These are phyloP conservation scores for Fusarium compactum DNA, from an alignment of 2,329 filamentous ascomycete species.

Conservation along the genomic window DNA sequence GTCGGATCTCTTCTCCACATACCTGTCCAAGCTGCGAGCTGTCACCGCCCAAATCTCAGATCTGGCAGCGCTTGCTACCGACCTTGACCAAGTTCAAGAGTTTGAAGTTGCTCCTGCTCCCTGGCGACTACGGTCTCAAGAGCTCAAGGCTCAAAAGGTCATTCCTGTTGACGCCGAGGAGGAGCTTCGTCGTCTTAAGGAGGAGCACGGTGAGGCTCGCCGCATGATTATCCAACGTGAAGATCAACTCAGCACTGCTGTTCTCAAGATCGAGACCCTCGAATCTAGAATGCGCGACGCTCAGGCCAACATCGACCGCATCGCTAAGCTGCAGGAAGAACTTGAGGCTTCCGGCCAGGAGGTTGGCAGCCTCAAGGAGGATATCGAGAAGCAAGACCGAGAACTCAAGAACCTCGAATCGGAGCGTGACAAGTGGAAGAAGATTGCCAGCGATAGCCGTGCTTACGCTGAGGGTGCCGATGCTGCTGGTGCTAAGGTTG, in stretches of 20 bases:
- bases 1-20: conserved; percentile 76
- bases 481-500: conserved; percentile 65
- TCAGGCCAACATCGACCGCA: conserved; percentile 78
- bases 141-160: conserved; percentile 84
- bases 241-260: conserved; percentile 84
- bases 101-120: conserved; percentile 82
- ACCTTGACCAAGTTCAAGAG: conserved; percentile 79
- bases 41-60: conserved; percentile 75
- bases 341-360: conserved; percentile 66
- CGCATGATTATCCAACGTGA: conserved; percentile 79
- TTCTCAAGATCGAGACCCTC: conserved; percentile 93
- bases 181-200: conserved; percentile 82
- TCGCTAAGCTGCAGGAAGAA: conserved; percentile 72
- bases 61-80: conserved; percentile 75
- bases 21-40: conserved; percentile 74
- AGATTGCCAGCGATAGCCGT: conserved; percentile 72
- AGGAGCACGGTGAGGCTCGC: conserved; percentile 82
- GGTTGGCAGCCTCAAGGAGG: conserved; percentile 68
- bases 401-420: conserved; percentile 73
- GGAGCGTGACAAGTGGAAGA: conserved; percentile 78
- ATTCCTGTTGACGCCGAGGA: conserved; percentile 86
- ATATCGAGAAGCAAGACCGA: conserved; percentile 75
- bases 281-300: conserved; percentile 89
- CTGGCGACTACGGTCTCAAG: conserved; percentile 85
- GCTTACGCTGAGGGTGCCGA: conserved; percentile 66